phyloP scores from a whole-genome alignment of 2,329 filamentous ascomycete genomes.

The Tolypocladium tropicale region DNA sequence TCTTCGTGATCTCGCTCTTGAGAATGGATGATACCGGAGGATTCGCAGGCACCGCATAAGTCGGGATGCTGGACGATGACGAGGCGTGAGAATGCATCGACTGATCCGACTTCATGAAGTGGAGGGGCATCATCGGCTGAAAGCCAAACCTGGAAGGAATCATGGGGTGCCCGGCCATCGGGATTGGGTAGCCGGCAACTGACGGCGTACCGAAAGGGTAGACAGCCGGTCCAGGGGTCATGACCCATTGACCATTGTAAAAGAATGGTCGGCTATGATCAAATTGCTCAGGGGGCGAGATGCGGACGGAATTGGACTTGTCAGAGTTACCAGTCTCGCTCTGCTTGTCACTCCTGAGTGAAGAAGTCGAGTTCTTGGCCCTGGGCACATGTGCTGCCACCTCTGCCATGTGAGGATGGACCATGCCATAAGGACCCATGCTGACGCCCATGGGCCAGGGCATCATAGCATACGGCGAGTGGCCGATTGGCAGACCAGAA shows the following conservation, averaged over 20 bases:
- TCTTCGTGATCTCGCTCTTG: constrained; percentile 49
- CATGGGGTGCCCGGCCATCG: constrained; percentile 13
- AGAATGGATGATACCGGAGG: constrained; percentile 49
- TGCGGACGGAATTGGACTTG: constrained; percentile 19
- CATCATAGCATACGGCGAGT: constrained; percentile 24
- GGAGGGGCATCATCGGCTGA: constrained; percentile 13
- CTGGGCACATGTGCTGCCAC: constrained; percentile 6
- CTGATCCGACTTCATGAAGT: constrained; percentile 6
- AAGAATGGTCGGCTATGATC: constrained; percentile 35
- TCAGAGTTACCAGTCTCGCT: constrained; percentile 19
- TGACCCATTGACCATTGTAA: constrained; percentile 33
- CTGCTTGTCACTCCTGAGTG: constrained; percentile 15
- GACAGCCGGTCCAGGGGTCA: constrained; percentile 17
- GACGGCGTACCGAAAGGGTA: constrained; percentile 18
- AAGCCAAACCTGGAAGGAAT: constrained; percentile 9
- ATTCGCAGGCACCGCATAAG: constrained; percentile 10
- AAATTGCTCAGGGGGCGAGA: constrained; percentile 33
- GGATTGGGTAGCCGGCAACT: constrained; percentile 14
- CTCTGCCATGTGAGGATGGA: constrained; percentile 13
- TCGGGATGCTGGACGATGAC: constrained; percentile 7
- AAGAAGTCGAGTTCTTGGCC: constrained; percentile 11
- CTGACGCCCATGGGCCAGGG: constrained; percentile 30
- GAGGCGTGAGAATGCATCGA: constrained; percentile 7
- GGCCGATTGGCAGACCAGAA: constrained; percentile 18
- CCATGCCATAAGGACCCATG: constrained; percentile 17